Evolutionary conservation across 305 asterid species (phyloP), one percentile per base, ranked within the genome.

Genomic region (Andrographis paniculata): DNA sequence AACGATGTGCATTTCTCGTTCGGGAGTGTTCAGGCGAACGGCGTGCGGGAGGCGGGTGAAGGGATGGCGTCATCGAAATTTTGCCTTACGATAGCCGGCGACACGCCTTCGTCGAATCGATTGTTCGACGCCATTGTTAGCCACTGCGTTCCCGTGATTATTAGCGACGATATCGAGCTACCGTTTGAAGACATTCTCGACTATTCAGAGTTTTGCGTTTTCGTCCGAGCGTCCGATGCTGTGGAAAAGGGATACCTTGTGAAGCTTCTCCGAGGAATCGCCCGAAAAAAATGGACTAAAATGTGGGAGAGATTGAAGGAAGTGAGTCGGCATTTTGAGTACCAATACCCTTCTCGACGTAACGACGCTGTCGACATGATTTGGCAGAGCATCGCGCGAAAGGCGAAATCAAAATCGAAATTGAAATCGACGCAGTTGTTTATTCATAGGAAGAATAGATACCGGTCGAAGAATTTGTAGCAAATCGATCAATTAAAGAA

Each of bases 61-160:
- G 94, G 94, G 53, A 83, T 83, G 94, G 58, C 82, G 17, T 71
- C 76, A 13, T 86, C 99, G 18, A 91, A 91, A 56, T 91, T 82
- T 69, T 89, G 96, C 74, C 76, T 89, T 10, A 80, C 80, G 50
- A 83, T 83, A 20, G 98, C 98, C 0, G 98, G 96, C 43, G 98
- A 89, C 71, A 89, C 96, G 15, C 98, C 98, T 28, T 89, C 98
- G 19, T 91, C 99, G 15, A 86, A 87, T 54, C 88, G 96, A 18
- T 92, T 91, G 6, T 91, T 91, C 55, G 96, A 91, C 59, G 92
- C 99, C 46, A 79, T 91, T 38, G 94, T 74, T 20, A 91, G 85
- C 67, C 94, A 78, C 55, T 91, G 99, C 62, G 87, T 91, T 42
- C 99, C 99, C 3, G 93, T 86, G 14, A 87, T 91, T 43, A 81